A percentile compares a stretch with the other conserved stretches of the same genome.
Conservation (phyloP, 2,329 filamentous ascomycete genomes). For the Hypoxylon sp. region DNA sequence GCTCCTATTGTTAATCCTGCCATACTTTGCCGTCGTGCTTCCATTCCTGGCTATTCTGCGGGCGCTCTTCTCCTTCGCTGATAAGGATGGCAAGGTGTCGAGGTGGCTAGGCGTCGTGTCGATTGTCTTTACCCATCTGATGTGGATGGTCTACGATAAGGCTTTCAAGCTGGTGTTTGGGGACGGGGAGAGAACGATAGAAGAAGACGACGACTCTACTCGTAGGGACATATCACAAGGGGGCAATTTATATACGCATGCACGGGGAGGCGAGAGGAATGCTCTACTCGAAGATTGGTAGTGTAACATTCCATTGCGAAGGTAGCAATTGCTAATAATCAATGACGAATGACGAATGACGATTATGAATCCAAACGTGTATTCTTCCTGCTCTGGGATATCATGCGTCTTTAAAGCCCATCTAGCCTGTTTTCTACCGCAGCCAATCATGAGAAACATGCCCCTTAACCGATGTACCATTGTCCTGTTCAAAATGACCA, state of each 20-base stretch:
- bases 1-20: conserved; percentile 72
- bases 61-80: conserved; percentile 66
- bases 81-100: conserved; percentile 75
- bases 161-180: conserved; percentile 80
- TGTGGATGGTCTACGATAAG: conserved; percentile 77
- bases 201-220: conserved; percentile 41
- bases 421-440: conserved; percentile 32
- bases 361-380: conserved; percentile 10
- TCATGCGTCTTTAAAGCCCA: conserved; percentile 24
- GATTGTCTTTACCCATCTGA: conserved; percentile 59
- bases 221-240: conserved; percentile 4
- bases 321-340: conserved; percentile 23
- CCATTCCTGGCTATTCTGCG: too few relatives aligned
- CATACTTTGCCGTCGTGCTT: conserved; percentile 66
- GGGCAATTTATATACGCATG: background rate
- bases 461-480: conserved; percentile 13
- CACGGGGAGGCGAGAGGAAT: conserved; percentile 45
- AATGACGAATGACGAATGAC: conserved; percentile 5
- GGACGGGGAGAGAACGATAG: conserved; percentile 80
- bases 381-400: conserved; percentile 31
- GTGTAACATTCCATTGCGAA: conserved; percentile 25
- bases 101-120: conserved; percentile 72
- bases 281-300: conserved; percentile 52
- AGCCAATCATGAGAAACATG: conserved; percentile 23
- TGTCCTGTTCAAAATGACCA: conserved; percentile 11